These are phyloP conservation scores for Tolypocladium endophyticum DNA, from an alignment of 2,329 filamentous ascomycete genomes.

Conservation along the genomic window DNA sequence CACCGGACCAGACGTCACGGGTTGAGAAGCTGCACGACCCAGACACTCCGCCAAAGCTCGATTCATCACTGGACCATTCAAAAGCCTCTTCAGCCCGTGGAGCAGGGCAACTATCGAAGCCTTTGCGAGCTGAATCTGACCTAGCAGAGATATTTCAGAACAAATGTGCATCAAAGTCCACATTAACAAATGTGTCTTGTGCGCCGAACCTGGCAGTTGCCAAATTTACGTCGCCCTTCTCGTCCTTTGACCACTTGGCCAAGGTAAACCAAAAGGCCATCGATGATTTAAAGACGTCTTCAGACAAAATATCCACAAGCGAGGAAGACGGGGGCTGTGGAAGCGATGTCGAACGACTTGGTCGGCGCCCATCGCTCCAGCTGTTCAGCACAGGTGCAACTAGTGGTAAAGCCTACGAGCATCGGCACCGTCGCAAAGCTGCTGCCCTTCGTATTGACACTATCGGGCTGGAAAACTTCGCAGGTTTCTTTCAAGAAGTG, in stretches of 20 bases:
- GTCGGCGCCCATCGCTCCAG: constrained; percentile 1
- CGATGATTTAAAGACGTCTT: constrained; percentile 1
- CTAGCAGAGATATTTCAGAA: neutral
- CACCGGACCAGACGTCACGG: neutral
- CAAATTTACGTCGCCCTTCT: constrained; percentile 17
- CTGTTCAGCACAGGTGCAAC: neutral
- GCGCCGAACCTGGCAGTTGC: constrained; percentile 12
- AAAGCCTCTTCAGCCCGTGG: neutral
- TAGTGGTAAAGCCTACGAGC: constrained; percentile 2
- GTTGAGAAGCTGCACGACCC: neutral
- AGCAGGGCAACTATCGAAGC: constrained; percentile 3
- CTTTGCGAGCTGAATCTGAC: neutral
- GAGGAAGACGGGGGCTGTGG: neutral
- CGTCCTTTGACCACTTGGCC: constrained; percentile 15
- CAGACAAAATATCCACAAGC: neutral
- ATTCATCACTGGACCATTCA: neutral
- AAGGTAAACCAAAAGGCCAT: constrained; percentile 10
- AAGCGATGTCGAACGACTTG: neutral
- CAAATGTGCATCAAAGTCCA: constrained; percentile 4
- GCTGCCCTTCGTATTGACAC: constrained; percentile 12
- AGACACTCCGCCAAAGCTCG: neutral
- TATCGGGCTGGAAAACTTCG: constrained; percentile 3
- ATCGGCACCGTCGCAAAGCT: constrained; percentile 15
- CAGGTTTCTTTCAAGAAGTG: neutral
- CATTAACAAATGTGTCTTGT: constrained; percentile 4